Percentiles rank a stretch among this genome's conserved stretches.
phyloP scores from a whole-genome alignment of 2,329 filamentous ascomycete genomes.

The Sphaerulina vaccinii region DNA sequence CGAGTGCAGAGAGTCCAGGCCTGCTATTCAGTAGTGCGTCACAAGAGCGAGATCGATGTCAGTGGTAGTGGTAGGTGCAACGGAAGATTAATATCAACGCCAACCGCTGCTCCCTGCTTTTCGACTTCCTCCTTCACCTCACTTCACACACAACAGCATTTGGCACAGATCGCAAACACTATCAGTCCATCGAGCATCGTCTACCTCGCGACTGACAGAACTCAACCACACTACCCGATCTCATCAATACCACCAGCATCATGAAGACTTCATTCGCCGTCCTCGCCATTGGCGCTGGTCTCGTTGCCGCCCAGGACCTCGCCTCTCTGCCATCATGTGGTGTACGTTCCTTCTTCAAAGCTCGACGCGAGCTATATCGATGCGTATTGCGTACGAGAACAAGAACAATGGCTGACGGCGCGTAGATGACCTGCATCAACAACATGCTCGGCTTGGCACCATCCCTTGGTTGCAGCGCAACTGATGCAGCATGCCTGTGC shows the following conservation, averaged over 20 bases:
- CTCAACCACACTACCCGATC: background rate
- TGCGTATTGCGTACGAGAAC: background rate
- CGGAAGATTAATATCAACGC: too few relatives aligned
- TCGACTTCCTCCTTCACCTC: background rate
- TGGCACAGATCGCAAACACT: background rate
- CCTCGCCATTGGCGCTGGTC: conserved; percentile 34
- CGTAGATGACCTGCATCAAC: conserved; percentile 38
- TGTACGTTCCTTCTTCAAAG: conserved; percentile 27
- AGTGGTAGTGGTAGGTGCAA: too few relatives aligned
- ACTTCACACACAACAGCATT: background rate
- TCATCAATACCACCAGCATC: conserved; percentile 23
- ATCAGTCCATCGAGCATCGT: background rate
- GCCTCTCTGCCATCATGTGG: conserved; percentile 36
- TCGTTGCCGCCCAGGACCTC: conserved; percentile 37
- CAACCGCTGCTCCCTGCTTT: background rate
- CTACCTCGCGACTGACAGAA: background rate
- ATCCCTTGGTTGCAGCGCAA: conserved; percentile 33
- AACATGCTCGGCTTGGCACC: conserved; percentile 39
- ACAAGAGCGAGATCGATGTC: background rate
- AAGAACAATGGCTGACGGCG: conserved; percentile 7
- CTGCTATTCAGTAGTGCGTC: background rate
- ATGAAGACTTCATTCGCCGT: conserved; percentile 38
- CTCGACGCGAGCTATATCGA: conserved; percentile 4
- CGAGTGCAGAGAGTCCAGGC: background rate
- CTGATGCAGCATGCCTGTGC: conserved; percentile 40